These are phyloP conservation scores for Leccinum uliginosum DNA, from an alignment of 768 basidiomycete species.

Conservation along the genomic window DNA sequence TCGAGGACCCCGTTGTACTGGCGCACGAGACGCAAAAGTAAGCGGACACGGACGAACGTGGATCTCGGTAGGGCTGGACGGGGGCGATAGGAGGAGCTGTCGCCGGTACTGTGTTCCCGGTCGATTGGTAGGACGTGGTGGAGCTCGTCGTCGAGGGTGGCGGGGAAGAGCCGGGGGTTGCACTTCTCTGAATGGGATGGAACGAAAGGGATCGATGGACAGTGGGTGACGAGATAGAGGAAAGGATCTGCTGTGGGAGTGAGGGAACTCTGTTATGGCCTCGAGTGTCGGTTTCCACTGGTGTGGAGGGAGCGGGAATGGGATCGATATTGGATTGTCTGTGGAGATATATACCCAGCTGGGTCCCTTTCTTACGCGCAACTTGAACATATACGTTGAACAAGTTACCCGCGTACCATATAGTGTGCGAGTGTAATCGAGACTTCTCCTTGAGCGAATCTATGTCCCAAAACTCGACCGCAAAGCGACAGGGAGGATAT, in stretches of 20 bases:
- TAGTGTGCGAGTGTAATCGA: conserved; percentile 75
- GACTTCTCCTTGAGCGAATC: conserved; percentile 80
- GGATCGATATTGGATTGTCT: conserved; percentile 79
- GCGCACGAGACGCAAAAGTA: conserved; percentile 85
- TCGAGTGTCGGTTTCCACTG: conserved; percentile 31
- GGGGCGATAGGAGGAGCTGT: conserved; percentile 48
- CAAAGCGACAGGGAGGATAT: conserved; percentile 80
- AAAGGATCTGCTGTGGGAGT: conserved; percentile 28
- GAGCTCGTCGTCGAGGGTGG: conserved; percentile 17
- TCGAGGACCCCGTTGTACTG: conserved; percentile 72
- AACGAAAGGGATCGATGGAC: conserved; percentile 45
- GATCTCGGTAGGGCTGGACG: conserved; percentile 70
- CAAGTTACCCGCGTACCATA: conserved; percentile 86
- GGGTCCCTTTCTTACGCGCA: conserved; percentile 73
- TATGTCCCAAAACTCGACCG: conserved; percentile 88
- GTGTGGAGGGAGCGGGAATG: conserved; percentile 67
- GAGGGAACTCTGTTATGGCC: conserved; percentile 29
- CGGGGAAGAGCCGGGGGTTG: conserved; percentile 36
- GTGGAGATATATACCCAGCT: conserved; percentile 87
- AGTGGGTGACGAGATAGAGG: conserved; percentile 22
- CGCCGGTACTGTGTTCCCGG: conserved; percentile 31
- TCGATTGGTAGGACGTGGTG: conserved; percentile 23
- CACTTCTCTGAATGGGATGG: conserved; percentile 39
- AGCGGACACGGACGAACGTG: conserved; percentile 63
- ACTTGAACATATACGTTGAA: conserved; percentile 90